Base-by-base conservation (phyloP, 192 early-diverging fungal genomes). In the Backusella luteola region DNA sequence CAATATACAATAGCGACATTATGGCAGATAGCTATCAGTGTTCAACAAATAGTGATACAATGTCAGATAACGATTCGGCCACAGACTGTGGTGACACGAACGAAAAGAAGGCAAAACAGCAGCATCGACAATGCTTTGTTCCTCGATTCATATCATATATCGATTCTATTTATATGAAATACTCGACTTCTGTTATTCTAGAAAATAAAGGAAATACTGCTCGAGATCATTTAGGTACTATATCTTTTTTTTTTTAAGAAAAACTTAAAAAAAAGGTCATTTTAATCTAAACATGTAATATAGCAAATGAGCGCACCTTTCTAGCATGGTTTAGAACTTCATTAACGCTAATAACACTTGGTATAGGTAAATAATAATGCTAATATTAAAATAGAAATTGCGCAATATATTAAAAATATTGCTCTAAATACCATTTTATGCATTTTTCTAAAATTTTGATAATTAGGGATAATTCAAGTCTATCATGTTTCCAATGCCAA, bases 191-290 rank as follows among this genome's bases (percentile, higher is more conserved):
- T n/a, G 59, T 72, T 59, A 63, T 77, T 17, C 85, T 93, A 7
- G 91, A 93, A 29, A 94, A 94, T 83, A 91, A 89, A 78, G 90
- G 89, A 63, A 92, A 89, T 53, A 90, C 91, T 41, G 92, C 92
- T 53, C 85, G 92, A 77, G 92, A 94, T 78, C 91, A 94, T 68
- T 85, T 93, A 36, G 89, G 85, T 90, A 83, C 34, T 74, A 1
- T 44, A 44, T 35, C 35, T n/a, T 17, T 38, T 44, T 56, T 32
- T 12, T 21, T 34, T 34, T 38, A 68, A 7, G 0, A n/a, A 69
- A 69, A 21, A 21, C 0, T 26, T 26, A 39, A 6, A 41, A 69
- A 12, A 39, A 7, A n/a, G 21, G 1, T 69, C 39, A 67, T 74
- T 42, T 19, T 49, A 49, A 21, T 42, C 36, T 41, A 23, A 17